Evolutionary conservation across 2,329 filamentous ascomycete species (phyloP).

Genomic region (Diaporthe eres): DNA sequence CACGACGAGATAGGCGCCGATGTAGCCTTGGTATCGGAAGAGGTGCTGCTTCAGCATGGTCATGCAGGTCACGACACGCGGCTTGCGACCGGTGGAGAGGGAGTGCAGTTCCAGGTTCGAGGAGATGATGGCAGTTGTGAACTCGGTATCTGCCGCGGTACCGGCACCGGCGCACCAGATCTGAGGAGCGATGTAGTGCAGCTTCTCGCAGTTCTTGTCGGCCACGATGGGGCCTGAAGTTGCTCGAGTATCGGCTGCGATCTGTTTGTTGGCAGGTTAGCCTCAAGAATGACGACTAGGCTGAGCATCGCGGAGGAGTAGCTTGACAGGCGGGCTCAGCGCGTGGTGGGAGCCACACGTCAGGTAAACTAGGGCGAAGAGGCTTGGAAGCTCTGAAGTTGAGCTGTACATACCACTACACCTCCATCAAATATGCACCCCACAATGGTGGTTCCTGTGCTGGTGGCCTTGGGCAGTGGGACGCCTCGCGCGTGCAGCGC

Average conservation of each 20-base stretch:
- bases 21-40: slow-evolving; percentile 97
- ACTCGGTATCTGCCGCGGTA: slow-evolving; percentile 98
- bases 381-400: neutral
- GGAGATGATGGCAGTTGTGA: slow-evolving; percentile 98
- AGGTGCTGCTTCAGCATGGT: slow-evolving; percentile 99
- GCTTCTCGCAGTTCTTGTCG: slow-evolving; percentile 99
- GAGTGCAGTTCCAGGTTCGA: slow-evolving; percentile 98
- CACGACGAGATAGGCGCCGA: slow-evolving; percentile 97
- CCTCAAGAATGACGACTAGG: neutral
- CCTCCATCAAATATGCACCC: slow-evolving; percentile 97
- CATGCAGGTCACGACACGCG: slow-evolving; percentile 99
- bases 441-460: slow-evolving; percentile 98
- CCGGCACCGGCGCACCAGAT: slow-evolving; percentile 99
- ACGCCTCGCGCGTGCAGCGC: slow-evolving; percentile 95
- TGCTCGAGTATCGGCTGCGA: slow-evolving; percentile 97
- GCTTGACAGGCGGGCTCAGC: neutral
- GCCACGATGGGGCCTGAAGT: slow-evolving; percentile 98
- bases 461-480: slow-evolving; percentile 96
- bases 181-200: slow-evolving; percentile 98
- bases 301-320: neutral
- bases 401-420: slow-evolving; percentile 79
- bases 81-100: slow-evolving; percentile 95
- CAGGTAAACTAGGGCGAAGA: neutral
- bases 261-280: slow-evolving; percentile 64
- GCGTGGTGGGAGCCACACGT: neutral